A percentile compares a stretch with the other conserved stretches of the same genome.
phyloP scores from a whole-genome alignment of 2,329 filamentous ascomycete genomes.

The Botryotinia globosa region DNA sequence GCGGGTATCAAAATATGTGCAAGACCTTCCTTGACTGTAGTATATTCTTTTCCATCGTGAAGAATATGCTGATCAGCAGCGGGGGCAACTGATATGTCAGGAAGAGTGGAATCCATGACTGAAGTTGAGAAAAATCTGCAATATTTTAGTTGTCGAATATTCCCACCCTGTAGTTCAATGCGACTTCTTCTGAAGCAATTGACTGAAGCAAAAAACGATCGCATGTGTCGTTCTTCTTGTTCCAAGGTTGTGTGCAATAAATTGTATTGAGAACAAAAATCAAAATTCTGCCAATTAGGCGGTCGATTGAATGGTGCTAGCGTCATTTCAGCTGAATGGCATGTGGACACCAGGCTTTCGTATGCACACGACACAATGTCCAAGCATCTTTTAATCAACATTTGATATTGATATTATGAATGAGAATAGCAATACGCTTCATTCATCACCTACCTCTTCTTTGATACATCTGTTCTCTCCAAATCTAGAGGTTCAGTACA shows the following conservation, averaged over 20 bases:
- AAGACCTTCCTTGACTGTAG: conserved; percentile 63
- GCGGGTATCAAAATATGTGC: conserved; percentile 64
- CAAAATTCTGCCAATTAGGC: conserved; percentile 6
- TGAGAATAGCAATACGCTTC: neutral
- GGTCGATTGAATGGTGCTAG: neutral
- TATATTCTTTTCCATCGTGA: conserved; percentile 53
- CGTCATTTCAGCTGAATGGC: neutral
- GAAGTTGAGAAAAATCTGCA: neutral
- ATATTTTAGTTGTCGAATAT: neutral
- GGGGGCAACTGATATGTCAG: conserved; percentile 36
- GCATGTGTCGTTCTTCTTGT: neutral
- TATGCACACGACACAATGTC: neutral
- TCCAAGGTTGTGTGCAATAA: neutral
- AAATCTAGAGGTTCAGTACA: neutral
- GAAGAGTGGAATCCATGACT: conserved; percentile 12
- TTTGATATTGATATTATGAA: neutral
- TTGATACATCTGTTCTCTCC: neutral
- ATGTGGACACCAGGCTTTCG: neutral
- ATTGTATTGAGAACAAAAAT: conserved; percentile 13
- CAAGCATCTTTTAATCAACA: neutral
- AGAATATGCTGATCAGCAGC: conserved; percentile 35
- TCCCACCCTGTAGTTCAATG: neutral
- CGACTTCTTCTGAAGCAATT: conserved; percentile 13
- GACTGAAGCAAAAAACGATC: neutral
- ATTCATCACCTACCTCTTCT: neutral